Evolutionary conservation across 192 early-diverging fungal species (phyloP), one percentile per base, ranked within the genome.

Genomic region (Coemansia sp.): DNA sequence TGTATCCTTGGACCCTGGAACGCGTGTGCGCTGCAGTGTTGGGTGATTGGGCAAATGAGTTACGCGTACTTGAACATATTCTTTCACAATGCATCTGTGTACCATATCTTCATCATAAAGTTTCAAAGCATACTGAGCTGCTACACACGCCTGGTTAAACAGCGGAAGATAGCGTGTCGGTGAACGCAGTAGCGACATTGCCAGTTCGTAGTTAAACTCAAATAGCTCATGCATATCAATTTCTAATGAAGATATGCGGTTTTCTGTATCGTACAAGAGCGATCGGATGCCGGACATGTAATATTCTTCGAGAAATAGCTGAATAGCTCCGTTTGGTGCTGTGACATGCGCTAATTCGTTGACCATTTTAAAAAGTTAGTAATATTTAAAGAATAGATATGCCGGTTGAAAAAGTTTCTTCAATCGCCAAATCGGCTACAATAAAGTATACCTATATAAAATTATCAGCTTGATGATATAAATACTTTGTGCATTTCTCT

Each of bases 1-100:
- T 4, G 82, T 76, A 62, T 89, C 87, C 1, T 60, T 65, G 9
- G 84, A 85, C 10, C 81, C 80, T 7, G 89, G 89, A 9, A 91
- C 70, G 5, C 73, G 73, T 29, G 68, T 81, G 17, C 85, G 66
- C 38, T 64, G 41, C 17, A 84, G 32, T 39, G 67, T 49, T 17
- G 69, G 70, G 19, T 73, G 64, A 23, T 72, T 69, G 2, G 79
- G 83, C 27, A 64, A 7, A 39, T 64, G 62, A 1, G 23, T 54
- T 12, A 64, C 41, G 4, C 62, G 62, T 39, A 64, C 62, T 5
- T 64, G 62, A 2, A 47, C 62, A 5, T 23, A 14, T 32, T 58
- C 38, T 3, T 62, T 56, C 27, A 62, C 62, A 19, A 25, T 27
- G 15, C 52, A 54, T n/a, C 19, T 25, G 4, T 51, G 27, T 15